Base-by-base conservation (phyloP, 2,329 filamentous ascomycete genomes). In the Aspergillaceae sp. region DNA sequence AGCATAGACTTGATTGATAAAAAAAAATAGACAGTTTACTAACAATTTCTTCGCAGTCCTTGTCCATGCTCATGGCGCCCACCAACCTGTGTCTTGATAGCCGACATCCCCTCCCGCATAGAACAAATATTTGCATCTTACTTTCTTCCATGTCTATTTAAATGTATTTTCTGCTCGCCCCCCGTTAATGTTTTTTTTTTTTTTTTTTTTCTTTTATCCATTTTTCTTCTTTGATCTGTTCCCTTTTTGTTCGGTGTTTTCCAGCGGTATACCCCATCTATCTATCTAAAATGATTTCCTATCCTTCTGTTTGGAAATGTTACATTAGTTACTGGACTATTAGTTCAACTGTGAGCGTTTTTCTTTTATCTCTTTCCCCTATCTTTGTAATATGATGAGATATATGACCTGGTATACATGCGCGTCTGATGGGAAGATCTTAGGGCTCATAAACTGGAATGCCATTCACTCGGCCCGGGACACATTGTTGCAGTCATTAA, bases 41-140 rank as follows among this genome's bases (percentile, higher is more conserved):
- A 46, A 55, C 44, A 5, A 37, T 43, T 3, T 5, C 33, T 19
- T 19, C 19, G 19, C 48, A 72, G 69, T 67, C 50, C 67, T 72
- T 50, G 52, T 69, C 55, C 58, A 71, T 46, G 69, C 69, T 45
- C 66, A 73, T 57, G 57, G 45, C 38, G 56, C 61, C 38, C 56
- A 59, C 48, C 54, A 59, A 52, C 43, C 46, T 30, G 35, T 46
- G 30, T 47, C 51, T 27, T 42, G 47, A 42, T 52, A 51, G 30
- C 29, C 6, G 11, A 38, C n/a, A 33, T 32, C 11, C n/a, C 8
- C 19, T 28, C 30, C 35, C n/a, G 19, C 40, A 41, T 41, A 29
- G 29, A 29, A 26, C 27, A 29, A 26, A 19, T 19, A 19, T 43
- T 30, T 29, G 38, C 38, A 40, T 36, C 19, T 42, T 29, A 19